These are phyloP conservation scores for Ganoderma multipileum DNA, from an alignment of 1,284 basidiomycete species.

Conservation along the genomic window DNA sequence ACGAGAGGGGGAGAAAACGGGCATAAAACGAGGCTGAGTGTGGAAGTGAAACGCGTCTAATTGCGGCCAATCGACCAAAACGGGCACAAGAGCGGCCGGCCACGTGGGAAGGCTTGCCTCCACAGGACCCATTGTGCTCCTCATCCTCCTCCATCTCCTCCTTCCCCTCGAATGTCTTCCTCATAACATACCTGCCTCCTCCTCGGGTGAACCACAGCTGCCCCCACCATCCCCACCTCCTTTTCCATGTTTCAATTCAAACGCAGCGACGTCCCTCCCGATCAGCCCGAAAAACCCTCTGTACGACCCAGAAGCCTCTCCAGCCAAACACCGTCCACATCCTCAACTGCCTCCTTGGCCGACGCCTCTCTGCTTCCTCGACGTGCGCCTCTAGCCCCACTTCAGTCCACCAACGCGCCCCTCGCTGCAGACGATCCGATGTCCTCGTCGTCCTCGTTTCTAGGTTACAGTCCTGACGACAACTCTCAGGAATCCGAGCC, in stretches of 20 bases:
- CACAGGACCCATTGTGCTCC: slow-evolving; percentile 10
- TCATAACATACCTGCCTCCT: slow-evolving; percentile 10
- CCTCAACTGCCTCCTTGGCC: slow-evolving; percentile 17
- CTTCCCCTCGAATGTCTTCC: slow-evolving; percentile 23
- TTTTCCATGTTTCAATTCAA: slow-evolving; percentile 31
- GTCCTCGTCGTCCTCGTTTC: slow-evolving; percentile 35
- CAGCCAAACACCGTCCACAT: slow-evolving; percentile 22
- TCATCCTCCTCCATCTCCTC: slow-evolving; percentile 12
- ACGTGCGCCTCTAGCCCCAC: slow-evolving; percentile 39
- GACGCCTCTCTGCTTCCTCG: slow-evolving; percentile 26
- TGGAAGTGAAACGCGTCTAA: slow-evolving; percentile 1
- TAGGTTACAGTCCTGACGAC: slow-evolving; percentile 36
- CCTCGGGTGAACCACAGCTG: slow-evolving; percentile 2
- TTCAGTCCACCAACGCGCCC: slow-evolving; percentile 35
- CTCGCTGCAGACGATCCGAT: slow-evolving; percentile 38
- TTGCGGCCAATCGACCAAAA: slow-evolving; percentile 12
- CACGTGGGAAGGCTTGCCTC: slow-evolving; percentile 28
- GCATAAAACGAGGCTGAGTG: not conserved
- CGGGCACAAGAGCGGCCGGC: slow-evolving; percentile 31
- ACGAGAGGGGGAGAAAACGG: not conserved
- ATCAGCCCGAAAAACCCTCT: slow-evolving; percentile 31
- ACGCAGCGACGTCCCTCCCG: slow-evolving; percentile 27
- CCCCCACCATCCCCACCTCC: not conserved
- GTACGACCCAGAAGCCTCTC: slow-evolving; percentile 27
- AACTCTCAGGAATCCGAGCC: slow-evolving; percentile 35